Percentiles rank a stretch among this genome's conserved stretches.
Evolutionary conservation across 257 asterid genomes (phyloP).

Genomic region (Ilex asprella): DNA sequence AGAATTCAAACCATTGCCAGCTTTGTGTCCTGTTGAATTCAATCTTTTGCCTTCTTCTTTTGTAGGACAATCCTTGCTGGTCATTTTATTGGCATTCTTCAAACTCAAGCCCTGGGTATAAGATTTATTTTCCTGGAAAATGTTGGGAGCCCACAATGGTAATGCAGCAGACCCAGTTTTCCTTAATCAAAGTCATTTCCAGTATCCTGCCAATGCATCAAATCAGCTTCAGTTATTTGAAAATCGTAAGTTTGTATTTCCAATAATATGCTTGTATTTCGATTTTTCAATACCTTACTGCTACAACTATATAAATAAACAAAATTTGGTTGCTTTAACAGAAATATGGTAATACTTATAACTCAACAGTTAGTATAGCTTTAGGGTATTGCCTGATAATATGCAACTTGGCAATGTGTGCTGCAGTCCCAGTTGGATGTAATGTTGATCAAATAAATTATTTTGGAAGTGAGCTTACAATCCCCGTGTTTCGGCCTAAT

Average conservation of each 20-base stretch:
- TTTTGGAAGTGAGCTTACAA: slow-evolving; percentile 39
- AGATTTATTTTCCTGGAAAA: slow-evolving; percentile 13
- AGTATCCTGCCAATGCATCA: slow-evolving; percentile 40
- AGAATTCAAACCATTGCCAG: not conserved
- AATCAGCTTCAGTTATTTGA: slow-evolving; percentile 63
- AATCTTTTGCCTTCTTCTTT: not conserved
- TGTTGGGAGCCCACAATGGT: slow-evolving; percentile 60
- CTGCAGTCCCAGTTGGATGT: slow-evolving; percentile 50
- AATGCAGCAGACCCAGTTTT: slow-evolving; percentile 41
- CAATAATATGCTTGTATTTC: too few relatives aligned
- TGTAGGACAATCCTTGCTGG: slow-evolving; percentile 12
- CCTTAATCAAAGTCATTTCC: slow-evolving; percentile 35
- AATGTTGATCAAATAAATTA: slow-evolving; percentile 47
- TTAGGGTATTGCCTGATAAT: too few relatives aligned
- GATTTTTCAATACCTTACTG: too few relatives aligned
- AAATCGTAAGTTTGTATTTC: slow-evolving; percentile 45
- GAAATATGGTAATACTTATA: too few relatives aligned
- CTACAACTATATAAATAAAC: too few relatives aligned
- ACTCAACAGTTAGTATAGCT: too few relatives aligned
- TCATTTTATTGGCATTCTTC: slow-evolving; percentile 1
- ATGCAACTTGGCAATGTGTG: not conserved
- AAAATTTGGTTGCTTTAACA: too few relatives aligned
- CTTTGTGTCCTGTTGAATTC: not conserved
- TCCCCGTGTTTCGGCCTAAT: slow-evolving; percentile 34
- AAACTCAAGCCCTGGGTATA: not conserved